Evolutionary conservation across 306 rosid species (phyloP).

Genomic region (Mimosa pudica): DNA sequence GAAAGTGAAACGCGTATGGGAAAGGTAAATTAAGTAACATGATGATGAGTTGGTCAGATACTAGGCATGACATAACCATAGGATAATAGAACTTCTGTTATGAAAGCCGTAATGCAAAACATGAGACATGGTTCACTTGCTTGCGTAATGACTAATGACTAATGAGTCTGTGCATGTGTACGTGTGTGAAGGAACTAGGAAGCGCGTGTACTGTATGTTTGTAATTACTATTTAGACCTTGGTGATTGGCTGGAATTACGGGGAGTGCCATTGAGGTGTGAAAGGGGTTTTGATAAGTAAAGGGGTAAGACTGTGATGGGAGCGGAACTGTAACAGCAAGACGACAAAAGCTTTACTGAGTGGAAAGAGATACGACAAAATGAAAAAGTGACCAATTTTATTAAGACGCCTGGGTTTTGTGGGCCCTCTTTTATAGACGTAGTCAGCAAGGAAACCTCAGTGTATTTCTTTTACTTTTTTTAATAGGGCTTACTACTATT

Average conservation of each 20-base stretch:
- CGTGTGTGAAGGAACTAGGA: slow-evolving; percentile 34
- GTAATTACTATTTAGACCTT: slow-evolving; percentile 35
- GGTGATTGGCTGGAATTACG: slow-evolving; percentile 2
- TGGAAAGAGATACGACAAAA: background rate
- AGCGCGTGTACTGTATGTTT: slow-evolving; percentile 36
- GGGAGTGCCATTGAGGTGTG: background rate
- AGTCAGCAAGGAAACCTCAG: slow-evolving; percentile 38
- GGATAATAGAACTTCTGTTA: background rate
- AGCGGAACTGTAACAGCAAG: background rate
- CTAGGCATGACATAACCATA: background rate
- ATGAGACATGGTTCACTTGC: background rate
- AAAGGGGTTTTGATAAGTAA: background rate
- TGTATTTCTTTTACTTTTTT: background rate
- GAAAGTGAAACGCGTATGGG: background rate
- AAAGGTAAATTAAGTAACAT: background rate
- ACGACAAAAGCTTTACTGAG: background rate
- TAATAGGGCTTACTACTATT: too few relatives aligned
- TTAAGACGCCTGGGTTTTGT: slow-evolving; percentile 32
- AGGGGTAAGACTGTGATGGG: background rate
- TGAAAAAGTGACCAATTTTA: slow-evolving; percentile 28
- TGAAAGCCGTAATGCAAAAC: background rate
- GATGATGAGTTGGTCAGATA: background rate
- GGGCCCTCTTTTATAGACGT: slow-evolving; percentile 27
- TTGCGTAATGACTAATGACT: background rate
- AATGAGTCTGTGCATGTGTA: background rate